Evolutionary conservation across 2,329 filamentous ascomycete genomes (phyloP).

Genomic region (Penicillium sp.): DNA sequence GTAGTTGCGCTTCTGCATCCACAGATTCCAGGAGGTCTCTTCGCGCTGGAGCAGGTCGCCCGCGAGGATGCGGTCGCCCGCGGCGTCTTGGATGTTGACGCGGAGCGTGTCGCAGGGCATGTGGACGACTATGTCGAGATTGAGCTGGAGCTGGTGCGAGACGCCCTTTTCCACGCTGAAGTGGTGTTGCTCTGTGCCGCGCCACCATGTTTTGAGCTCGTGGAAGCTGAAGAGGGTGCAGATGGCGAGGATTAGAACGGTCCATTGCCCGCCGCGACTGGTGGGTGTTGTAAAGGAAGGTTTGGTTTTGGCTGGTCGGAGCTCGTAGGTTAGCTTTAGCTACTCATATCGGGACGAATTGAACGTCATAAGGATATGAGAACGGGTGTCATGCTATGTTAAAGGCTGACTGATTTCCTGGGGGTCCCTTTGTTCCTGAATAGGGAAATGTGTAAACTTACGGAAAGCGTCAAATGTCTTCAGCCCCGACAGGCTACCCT

Average conservation of each 20-base stretch:
- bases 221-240: constrained; percentile 74
- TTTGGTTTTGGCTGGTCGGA: constrained; percentile 80
- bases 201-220: constrained; percentile 81
- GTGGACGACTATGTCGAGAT: constrained; percentile 85
- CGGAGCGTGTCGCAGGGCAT: constrained; percentile 91
- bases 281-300: constrained; percentile 86
- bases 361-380: neutral
- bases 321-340: constrained; percentile 5
- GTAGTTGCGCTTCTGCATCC: constrained; percentile 69
- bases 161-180: constrained; percentile 94
- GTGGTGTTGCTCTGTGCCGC: constrained; percentile 79
- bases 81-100: constrained; percentile 94
- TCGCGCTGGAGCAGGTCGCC: constrained; percentile 73
- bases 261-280: constrained; percentile 89
- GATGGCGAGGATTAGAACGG: constrained; percentile 74
- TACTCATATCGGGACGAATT: neutral
- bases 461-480: constrained; percentile 97
- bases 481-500: constrained; percentile 60
- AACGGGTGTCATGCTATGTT: neutral
- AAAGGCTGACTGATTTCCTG: neutral
- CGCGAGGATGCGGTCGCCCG: constrained; percentile 87
- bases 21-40: constrained; percentile 77
- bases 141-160: constrained; percentile 85
- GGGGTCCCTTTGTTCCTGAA: neutral
- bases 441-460: constrained; percentile 52